Percentiles rank a stretch among this genome's conserved stretches.
These are phyloP conservation scores for Choricystis sp. DNA, from an alignment of 139 green algal genomes.

Conservation along the genomic window DNA sequence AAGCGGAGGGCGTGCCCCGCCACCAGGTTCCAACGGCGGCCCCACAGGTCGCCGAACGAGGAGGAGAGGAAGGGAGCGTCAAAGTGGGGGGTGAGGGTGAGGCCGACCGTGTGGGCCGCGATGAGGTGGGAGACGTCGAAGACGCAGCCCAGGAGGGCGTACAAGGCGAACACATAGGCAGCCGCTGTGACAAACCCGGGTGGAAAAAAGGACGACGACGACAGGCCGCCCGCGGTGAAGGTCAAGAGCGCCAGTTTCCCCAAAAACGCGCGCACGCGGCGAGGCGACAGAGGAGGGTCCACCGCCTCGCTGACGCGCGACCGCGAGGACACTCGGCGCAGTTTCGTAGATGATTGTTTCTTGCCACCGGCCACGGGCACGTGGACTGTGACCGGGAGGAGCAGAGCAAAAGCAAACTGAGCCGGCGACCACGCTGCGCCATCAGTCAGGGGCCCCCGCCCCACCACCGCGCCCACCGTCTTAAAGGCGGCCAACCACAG, in stretches of 20 bases:
- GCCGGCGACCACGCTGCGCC: background rate
- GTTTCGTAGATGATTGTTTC: background rate
- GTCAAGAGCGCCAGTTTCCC: background rate
- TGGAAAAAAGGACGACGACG: slow-evolving; percentile 1
- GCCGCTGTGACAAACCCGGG: slow-evolving; percentile 3
- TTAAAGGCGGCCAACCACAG: slow-evolving; percentile 21
- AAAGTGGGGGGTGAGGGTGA: slow-evolving; percentile 26
- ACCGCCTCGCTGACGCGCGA: background rate
- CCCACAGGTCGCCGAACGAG: slow-evolving; percentile 27
- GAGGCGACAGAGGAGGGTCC: too few species aligned
- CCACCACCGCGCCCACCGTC: slow-evolving; percentile 8
- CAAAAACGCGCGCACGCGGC: background rate
- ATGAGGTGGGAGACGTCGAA: slow-evolving; percentile 9
- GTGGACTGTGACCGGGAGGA: slow-evolving; percentile 12
- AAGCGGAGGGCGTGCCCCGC: slow-evolving; percentile 18
- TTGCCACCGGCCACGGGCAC: background rate
- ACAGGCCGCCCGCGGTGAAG: background rate
- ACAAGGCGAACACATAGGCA: slow-evolving; percentile 9
- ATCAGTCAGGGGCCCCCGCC: slow-evolving; percentile 7
- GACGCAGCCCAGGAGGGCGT: slow-evolving; percentile 15
- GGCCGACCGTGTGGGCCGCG: slow-evolving; percentile 6
- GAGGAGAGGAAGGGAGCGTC: slow-evolving; percentile 15
- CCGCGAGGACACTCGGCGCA: background rate
- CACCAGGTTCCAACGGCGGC: slow-evolving; percentile 35
- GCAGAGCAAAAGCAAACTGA: slow-evolving; percentile 10